Base-by-base conservation (phyloP, 1,284 basidiomycete species). In the Ustilago bromivora region DNA sequence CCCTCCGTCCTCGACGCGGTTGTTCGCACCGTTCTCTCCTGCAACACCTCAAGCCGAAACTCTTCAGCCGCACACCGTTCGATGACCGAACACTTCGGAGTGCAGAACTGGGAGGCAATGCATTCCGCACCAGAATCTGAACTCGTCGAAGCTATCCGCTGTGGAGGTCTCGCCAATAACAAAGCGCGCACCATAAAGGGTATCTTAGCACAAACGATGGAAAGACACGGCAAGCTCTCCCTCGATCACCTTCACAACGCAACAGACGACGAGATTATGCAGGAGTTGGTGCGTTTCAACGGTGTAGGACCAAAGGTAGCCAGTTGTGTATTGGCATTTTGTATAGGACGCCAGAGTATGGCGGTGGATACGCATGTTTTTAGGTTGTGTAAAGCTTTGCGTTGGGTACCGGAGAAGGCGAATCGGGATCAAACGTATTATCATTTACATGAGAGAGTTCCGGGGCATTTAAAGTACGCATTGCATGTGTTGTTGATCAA, bases 271-370 rank as follows among this genome's bases (percentile, higher is more conserved):
- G 89, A 89, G 38, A 90, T 91, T 28, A 93, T 93, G 92, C 86
- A 88, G 69, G 91, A 82, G 64, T 65, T 82, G 43, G 72, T 82
- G 12, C 31, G 52, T 12, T 80, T 82, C 70, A 76, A 79, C 57
- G 92, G 92, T 0, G 91, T 94, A 3, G 92, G 93, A 0, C 91
- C 92, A 1, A 94, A 94, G 87, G 93, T 92, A 0, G 92, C 92
- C 0, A 90, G 90, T 6, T 94, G 93, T 80, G 92, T 93, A 0
- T 85, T 92, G 15, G 88, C 93, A n/a, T 93, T 94, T 84, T 92
- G 92, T 81, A 88, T 94, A 23, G 91, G 90, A 0, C 87, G 92
- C 15, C 89, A 91, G 64, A 90, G 90, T 1, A 93, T 94, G 81
- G 92, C 93, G 0, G 92, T 93, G 58, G 92, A 94, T 81, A 93